Evolutionary conservation across 768 basidiomycete genomes (phyloP).

Genomic region (Phylloporus sp.): DNA sequence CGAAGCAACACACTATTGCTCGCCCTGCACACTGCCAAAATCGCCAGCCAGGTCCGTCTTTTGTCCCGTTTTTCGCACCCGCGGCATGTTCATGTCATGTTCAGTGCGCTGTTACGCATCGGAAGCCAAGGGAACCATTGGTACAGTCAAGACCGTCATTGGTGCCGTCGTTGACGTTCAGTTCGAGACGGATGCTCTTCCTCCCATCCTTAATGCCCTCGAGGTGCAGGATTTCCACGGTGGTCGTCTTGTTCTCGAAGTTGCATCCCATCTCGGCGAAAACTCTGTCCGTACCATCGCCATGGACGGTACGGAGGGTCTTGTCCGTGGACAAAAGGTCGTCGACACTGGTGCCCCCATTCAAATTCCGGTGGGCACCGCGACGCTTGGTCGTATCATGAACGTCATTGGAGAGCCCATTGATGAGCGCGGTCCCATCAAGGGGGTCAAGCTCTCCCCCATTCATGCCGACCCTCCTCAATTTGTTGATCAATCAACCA

Average conservation of each 20-base stretch:
- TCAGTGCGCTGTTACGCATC: constrained; percentile 86
- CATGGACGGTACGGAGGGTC: constrained; percentile 99
- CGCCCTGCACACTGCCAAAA: constrained; percentile 51
- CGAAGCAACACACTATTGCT: constrained; percentile 42
- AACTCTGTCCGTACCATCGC: constrained; percentile 99
- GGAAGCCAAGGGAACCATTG: constrained; percentile 68
- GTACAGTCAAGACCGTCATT: constrained; percentile 96
- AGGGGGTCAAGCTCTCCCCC: constrained; percentile 84
- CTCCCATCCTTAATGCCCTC: constrained; percentile 97
- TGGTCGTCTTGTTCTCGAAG: constrained; percentile 97
- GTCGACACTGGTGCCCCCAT: constrained; percentile 96
- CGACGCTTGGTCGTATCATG: constrained; percentile 98
- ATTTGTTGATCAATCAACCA: constrained; percentile 98
- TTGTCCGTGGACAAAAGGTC: constrained; percentile 97
- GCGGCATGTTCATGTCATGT: not conserved
- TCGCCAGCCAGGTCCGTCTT: constrained; percentile 49
- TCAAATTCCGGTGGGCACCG: constrained; percentile 91
- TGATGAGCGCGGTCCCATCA: constrained; percentile 98
- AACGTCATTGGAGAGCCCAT: constrained; percentile 99
- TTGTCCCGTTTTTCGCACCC: not conserved
- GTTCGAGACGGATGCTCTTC: constrained; percentile 86
- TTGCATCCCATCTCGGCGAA: constrained; percentile 97
- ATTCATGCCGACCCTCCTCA: constrained; percentile 97
- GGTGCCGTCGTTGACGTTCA: constrained; percentile 99
- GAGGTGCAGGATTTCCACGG: constrained; percentile 94